These are phyloP conservation scores for Brassica cretica DNA, from an alignment of 345 rosid genomes.

Conservation along the genomic window DNA sequence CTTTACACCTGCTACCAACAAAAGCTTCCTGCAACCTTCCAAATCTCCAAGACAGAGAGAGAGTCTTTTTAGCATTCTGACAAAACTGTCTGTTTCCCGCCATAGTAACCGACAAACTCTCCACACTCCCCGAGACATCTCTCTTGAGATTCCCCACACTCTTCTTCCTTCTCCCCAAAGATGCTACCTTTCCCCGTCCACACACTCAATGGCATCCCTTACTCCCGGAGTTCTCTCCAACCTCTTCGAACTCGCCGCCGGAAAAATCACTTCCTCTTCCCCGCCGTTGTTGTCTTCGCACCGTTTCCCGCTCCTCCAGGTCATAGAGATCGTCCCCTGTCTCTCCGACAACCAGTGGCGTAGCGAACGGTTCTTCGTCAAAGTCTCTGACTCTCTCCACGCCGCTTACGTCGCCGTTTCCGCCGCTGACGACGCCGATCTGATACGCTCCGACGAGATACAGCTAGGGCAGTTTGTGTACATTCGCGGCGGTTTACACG, in stretches of 20 bases:
- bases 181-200: conserved; percentile 15
- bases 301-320: conserved; percentile 54
- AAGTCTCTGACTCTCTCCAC: conserved; percentile 59
- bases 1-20: conserved; percentile 32
- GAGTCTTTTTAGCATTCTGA: conserved; percentile 25
- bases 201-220: conserved; percentile 45
- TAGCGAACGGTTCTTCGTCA: conserved; percentile 52
- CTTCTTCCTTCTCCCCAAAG: conserved; percentile 11
- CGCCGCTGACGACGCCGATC: conserved; percentile 42
- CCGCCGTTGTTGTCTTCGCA: conserved; percentile 29
- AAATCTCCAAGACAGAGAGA: conserved; percentile 39
- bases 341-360: conserved; percentile 51
- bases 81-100: conserved; percentile 25
- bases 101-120: conserved; percentile 32
- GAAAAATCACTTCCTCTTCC: conserved; percentile 25
- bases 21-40: conserved; percentile 15
- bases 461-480: conserved; percentile 58
- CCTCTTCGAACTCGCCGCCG: conserved; percentile 46
- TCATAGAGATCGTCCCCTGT: conserved; percentile 53
- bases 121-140: conserved; percentile 33
- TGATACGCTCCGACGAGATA: conserved; percentile 50
- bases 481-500: conserved; percentile 37
- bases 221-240: conserved; percentile 55
- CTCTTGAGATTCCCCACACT: conserved; percentile 30
- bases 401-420: conserved; percentile 51